Evolutionary conservation across 441 rosid genomes (phyloP).

Genomic region (Lepidium campestre): DNA sequence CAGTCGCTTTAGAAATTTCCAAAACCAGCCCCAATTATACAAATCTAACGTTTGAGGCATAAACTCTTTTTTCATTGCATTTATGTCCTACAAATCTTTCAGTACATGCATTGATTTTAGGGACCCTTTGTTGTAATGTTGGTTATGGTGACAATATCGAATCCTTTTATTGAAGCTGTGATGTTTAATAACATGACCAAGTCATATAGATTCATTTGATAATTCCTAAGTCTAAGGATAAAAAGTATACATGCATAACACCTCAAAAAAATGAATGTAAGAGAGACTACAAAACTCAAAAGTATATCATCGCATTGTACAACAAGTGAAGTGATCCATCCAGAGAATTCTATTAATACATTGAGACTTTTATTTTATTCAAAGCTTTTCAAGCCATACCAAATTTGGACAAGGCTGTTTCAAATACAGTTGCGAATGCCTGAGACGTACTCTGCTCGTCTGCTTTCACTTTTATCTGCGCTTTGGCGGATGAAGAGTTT

Average conservation of each 20-base stretch:
- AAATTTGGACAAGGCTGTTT: slow-evolving; percentile 64
- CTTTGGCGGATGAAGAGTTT: slow-evolving; percentile 77
- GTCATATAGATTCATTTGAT: background rate
- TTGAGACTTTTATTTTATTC: background rate
- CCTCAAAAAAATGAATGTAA: background rate
- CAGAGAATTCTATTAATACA: slow-evolving; percentile 7
- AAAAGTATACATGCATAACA: background rate
- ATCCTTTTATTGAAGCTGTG: background rate
- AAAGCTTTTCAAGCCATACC: slow-evolving; percentile 34
- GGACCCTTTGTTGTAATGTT: too few species aligned
- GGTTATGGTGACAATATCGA: too few species aligned
- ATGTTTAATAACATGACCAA: background rate
- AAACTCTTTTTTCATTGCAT: background rate
- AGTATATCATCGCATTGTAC: slow-evolving; percentile 6
- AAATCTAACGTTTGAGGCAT: background rate
- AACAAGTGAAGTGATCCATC: slow-evolving; percentile 9
- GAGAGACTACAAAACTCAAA: slow-evolving; percentile 11
- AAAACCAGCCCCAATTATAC: background rate
- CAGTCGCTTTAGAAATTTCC: background rate
- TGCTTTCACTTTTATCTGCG: slow-evolving; percentile 74
- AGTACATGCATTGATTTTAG: too few species aligned
- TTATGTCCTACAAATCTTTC: too few species aligned
- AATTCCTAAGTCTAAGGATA: background rate
- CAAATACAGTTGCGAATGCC: slow-evolving; percentile 58
- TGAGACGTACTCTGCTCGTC: slow-evolving; percentile 75